Base-by-base conservation (phyloP, 148 eudicot species). In the Heliosperma pusillum region DNA sequence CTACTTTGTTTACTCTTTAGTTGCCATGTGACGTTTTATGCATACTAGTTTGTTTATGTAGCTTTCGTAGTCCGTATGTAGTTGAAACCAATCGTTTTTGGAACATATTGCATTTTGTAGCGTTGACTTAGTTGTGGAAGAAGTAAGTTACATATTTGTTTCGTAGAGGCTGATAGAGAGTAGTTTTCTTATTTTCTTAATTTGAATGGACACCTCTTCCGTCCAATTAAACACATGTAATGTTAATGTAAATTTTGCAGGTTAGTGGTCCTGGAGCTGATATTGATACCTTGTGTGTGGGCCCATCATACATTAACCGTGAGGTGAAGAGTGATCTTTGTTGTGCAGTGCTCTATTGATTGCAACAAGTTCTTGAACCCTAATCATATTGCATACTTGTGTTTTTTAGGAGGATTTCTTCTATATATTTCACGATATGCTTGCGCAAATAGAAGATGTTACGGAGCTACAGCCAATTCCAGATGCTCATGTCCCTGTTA, bases 211-310 rank as follows among this genome's bases (percentile, higher is more conserved):
- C 27, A 17, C 69, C 1, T 0, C 3, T 17, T 40, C 7, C 16
- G 21, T 20, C 15, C 22, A 7, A 6, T 52, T 7, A 63, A n/a
- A 4, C n/a, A 6, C 11, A 60, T 45, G 47, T 59, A 12, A 4
- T 15, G 20, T 75, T 77, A 42, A 22, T 72, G 11, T 72, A 10
- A 11, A 5, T 67, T 36, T 59, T 29, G 27, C 74, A 92, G 97
- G 97, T 92, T 17, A 91, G 88, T 82, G 91, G 93, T 72, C 97
- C 97, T 33, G 96, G 91, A 73, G 96, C 97, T 70, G 97, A 92
- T 74, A 86, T 90, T 59, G 97, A 92, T 73, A 85, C 97, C 47
- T 76, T 92, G 70, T 90, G 96, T 82, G 87, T 92, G 13, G 97
- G 96, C 60, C 97, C 96, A 50, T 90, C 91, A 21, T 92, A 92